Conservation (phyloP, 1,139 yeast genomes). For the Geotrichum australiense region DNA sequence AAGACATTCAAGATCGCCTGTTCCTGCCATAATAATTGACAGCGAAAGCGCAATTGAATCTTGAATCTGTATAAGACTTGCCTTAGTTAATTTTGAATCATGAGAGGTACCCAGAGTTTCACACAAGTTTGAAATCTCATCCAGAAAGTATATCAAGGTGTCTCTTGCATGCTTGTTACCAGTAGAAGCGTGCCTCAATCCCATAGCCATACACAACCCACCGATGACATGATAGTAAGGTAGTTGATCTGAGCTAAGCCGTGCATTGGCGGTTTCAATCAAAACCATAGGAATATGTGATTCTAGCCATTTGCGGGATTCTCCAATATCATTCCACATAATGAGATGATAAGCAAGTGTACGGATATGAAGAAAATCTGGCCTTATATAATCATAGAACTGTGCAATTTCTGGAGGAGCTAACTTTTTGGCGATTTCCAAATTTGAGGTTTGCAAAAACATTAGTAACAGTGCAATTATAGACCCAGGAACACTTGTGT, state of each 20-base stretch:
- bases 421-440: slow-evolving; percentile 55
- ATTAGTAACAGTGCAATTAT: slow-evolving; percentile 69
- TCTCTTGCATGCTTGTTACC: slow-evolving; percentile 50
- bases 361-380: slow-evolving; percentile 68
- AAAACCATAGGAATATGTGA: slow-evolving; percentile 44
- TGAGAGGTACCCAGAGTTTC: slow-evolving; percentile 42
- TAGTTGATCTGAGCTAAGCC: slow-evolving; percentile 55
- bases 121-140: slow-evolving; percentile 51
- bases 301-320: slow-evolving; percentile 54
- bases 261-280: slow-evolving; percentile 25
- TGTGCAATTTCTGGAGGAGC: slow-evolving; percentile 56
- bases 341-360: slow-evolving; percentile 63
- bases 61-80: slow-evolving; percentile 51
- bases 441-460: slow-evolving; percentile 61
- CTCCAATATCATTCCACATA: slow-evolving; percentile 65
- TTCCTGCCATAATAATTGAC: slow-evolving; percentile 80
- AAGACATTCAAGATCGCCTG: slow-evolving; percentile 77
- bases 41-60: slow-evolving; percentile 56
- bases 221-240: slow-evolving; percentile 62
- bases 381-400: slow-evolving; percentile 65
- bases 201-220: slow-evolving; percentile 71
- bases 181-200: slow-evolving; percentile 70
- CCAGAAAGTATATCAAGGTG: slow-evolving; percentile 56
- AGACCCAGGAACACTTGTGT: slow-evolving; percentile 77
- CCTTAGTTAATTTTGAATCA: slow-evolving; percentile 55